phyloP scores from a whole-genome alignment of 805 yeast genomes.

The Saturnispora ahearnii region DNA sequence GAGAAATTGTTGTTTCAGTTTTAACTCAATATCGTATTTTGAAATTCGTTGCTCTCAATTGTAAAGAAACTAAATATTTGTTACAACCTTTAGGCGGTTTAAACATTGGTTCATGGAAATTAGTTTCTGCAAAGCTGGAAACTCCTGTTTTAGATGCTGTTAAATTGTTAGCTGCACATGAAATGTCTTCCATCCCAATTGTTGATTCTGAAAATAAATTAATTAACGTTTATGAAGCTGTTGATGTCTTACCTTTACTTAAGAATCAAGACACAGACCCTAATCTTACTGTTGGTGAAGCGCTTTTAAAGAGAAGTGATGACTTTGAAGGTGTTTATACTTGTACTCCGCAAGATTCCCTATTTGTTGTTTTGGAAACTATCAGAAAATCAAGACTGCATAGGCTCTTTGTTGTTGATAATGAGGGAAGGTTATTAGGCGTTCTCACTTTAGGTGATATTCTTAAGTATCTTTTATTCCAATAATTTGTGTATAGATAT shows the following conservation, averaged over 20 bases:
- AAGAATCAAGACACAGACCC: constrained; percentile 89
- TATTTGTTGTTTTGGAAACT: constrained; percentile 86
- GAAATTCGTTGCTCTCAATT: constrained; percentile 90
- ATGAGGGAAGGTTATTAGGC: constrained; percentile 65
- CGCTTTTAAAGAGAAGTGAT: constrained; percentile 84
- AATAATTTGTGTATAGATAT: neutral
- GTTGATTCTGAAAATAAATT: constrained; percentile 60
- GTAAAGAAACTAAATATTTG: constrained; percentile 85
- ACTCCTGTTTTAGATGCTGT: constrained; percentile 94
- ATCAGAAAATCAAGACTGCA: constrained; percentile 86
- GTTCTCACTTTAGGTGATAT: constrained; percentile 90
- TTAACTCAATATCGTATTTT: constrained; percentile 92
- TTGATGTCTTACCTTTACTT: constrained; percentile 84
- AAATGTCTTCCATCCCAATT: constrained; percentile 91
- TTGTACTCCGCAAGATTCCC: constrained; percentile 77
- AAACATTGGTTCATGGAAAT: constrained; percentile 46
- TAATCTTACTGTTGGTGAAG: constrained; percentile 90
- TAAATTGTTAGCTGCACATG: constrained; percentile 61
- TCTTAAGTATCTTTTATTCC: constrained; percentile 57
- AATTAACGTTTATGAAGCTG: constrained; percentile 90
- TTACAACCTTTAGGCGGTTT: constrained; percentile 66
- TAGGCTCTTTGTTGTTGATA: constrained; percentile 86
- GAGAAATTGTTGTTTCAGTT: constrained; percentile 93
- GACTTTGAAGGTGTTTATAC: constrained; percentile 98
- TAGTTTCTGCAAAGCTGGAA: constrained; percentile 78